phyloP scores from a whole-genome alignment of 495 filamentous ascomycete species.

The Penicillium subrubescens region DNA sequence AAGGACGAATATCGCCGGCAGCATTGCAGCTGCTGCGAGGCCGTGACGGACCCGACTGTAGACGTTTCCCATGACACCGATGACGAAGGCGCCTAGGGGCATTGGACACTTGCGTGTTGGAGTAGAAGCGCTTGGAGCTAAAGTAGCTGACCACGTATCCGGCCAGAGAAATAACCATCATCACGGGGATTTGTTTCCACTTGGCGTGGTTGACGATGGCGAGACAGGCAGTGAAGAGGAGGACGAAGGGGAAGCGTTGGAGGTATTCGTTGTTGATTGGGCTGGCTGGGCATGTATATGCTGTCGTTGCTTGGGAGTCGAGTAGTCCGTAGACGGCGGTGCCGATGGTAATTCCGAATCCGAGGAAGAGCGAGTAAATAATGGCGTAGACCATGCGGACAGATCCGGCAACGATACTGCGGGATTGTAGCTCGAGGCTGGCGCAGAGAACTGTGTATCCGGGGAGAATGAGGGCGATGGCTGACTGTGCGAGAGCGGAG shows the following conservation, averaged over 20 bases:
- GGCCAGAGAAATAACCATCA: conserved; percentile 78
- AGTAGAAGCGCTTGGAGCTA: conserved; percentile 67
- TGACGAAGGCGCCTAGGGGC: conserved; percentile 82
- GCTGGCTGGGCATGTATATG: conserved; percentile 63
- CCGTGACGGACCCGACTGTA: conserved; percentile 85
- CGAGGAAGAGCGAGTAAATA: conserved; percentile 92
- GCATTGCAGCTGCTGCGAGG: conserved; percentile 82
- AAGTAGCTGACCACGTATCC: conserved; percentile 92
- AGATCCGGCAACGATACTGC: conserved; percentile 83
- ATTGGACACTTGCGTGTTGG: conserved; percentile 76
- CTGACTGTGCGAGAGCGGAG: conserved; percentile 84
- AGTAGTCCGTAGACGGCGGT: conserved; percentile 86
- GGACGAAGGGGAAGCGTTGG: conserved; percentile 69
- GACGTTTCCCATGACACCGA: conserved; percentile 84
- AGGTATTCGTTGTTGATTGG: conserved; percentile 55
- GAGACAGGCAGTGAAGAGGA: conserved; percentile 79
- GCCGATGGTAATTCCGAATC: conserved; percentile 96
- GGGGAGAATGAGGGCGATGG: conserved; percentile 90
- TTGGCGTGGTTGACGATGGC: conserved; percentile 87
- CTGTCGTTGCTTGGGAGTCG: conserved; percentile 71
- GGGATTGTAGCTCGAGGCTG: conserved; percentile 84
- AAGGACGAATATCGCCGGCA: conserved; percentile 93
- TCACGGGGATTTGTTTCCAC: conserved; percentile 84
- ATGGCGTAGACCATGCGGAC: conserved; percentile 96
- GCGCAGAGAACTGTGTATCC: conserved; percentile 85